Percentiles rank a stretch among this genome's conserved stretches.
These are phyloP conservation scores for Calocera cornea DNA, from an alignment of 768 basidiomycete genomes.

Conservation along the genomic window DNA sequence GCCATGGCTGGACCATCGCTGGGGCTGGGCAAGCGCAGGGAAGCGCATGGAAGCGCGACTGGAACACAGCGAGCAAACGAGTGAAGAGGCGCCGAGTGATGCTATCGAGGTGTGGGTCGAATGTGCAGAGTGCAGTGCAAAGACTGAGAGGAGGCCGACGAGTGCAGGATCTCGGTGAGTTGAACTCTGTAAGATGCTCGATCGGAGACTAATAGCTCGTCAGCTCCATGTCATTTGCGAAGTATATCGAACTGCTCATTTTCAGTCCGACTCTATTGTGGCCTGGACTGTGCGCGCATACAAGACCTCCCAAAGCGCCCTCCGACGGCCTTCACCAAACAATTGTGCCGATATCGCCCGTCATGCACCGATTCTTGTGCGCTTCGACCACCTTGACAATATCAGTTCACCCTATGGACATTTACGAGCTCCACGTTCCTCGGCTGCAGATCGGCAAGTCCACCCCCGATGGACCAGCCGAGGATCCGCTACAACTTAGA, in stretches of 20 bases:
- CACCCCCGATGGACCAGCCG: conserved; percentile 17
- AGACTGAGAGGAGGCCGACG: conserved; percentile 28
- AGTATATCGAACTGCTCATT: conserved; percentile 41
- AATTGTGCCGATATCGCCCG: conserved; percentile 27
- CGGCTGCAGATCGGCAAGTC: conserved; percentile 37
- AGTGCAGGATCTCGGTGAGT: conserved; percentile 42
- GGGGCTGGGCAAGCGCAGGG: neutral
- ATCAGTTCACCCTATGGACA: conserved; percentile 32
- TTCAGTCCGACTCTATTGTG: conserved; percentile 33
- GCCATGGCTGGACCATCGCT: neutral
- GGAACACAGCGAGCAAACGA: neutral
- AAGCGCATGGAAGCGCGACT: neutral
- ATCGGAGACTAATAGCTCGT: neutral
- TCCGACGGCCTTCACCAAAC: conserved; percentile 15
- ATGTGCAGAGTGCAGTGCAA: conserved; percentile 36
- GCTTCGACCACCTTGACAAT: conserved; percentile 31
- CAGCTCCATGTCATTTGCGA: conserved; percentile 38
- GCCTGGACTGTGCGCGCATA: conserved; percentile 37
- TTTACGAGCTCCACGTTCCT: conserved; percentile 51
- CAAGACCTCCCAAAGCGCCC: conserved; percentile 11
- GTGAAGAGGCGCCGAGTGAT: conserved; percentile 9
- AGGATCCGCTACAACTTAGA: conserved; percentile 1
- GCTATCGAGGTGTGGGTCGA: conserved; percentile 35
- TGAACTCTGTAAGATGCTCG: neutral
- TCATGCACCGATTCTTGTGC: conserved; percentile 33